Conservation (phyloP, 768 basidiomycete species). For the Collybia sp. region DNA sequence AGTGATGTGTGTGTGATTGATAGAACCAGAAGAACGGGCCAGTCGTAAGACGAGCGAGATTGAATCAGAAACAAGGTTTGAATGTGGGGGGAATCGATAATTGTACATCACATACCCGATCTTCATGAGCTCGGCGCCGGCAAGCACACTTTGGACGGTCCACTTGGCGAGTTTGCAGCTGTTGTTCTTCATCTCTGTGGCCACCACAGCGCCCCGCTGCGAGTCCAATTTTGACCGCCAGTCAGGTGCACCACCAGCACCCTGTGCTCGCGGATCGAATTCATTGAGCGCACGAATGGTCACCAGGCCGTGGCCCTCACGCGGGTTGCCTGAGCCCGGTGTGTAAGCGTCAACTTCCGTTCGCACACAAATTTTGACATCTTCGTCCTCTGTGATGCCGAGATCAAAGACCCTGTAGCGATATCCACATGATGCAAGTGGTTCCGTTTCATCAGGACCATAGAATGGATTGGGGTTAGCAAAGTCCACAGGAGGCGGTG, state of each 20-base stretch:
- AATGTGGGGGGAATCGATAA: not conserved
- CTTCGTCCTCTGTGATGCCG: constrained; percentile 85
- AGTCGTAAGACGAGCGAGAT: not conserved
- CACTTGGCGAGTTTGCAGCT: constrained; percentile 96
- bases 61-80: not conserved
- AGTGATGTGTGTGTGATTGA: not conserved
- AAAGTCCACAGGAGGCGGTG: constrained; percentile 66
- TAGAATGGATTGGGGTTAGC: constrained; percentile 95
- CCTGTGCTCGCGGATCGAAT: constrained; percentile 87
- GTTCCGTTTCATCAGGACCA: constrained; percentile 87
- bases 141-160: constrained; percentile 92
- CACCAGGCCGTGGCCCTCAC: constrained; percentile 71
- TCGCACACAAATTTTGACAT: constrained; percentile 85
- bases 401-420: constrained; percentile 95
- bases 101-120: constrained; percentile 67
- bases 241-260: constrained; percentile 94
- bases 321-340: constrained; percentile 55
- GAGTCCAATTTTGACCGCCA: constrained; percentile 97
- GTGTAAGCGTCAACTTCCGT: constrained; percentile 94
- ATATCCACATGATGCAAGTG: constrained; percentile 94
- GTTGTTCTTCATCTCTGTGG: constrained; percentile 99
- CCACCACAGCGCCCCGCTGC: constrained; percentile 95
- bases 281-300: constrained; percentile 96
- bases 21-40: constrained; percentile 2
- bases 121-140: constrained; percentile 95